phyloP scores from a whole-genome alignment of 1,139 yeast genomes.

The Chernovozyma aurita region DNA sequence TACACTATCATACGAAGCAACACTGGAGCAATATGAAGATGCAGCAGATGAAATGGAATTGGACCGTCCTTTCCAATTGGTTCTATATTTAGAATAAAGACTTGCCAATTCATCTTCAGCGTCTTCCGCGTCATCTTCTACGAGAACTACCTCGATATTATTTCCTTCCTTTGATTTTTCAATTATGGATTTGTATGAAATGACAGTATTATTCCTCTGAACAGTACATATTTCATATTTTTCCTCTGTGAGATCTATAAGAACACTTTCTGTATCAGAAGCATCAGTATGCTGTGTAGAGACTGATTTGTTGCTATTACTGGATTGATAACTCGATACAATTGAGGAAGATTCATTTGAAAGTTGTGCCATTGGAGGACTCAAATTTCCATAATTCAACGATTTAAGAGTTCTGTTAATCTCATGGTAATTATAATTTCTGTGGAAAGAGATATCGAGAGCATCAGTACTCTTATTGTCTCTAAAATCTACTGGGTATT shows the following conservation, averaged over 20 bases:
- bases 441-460: not conserved
- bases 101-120: conserved; percentile 33
- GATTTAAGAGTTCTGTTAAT: conserved; percentile 6
- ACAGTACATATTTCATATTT: conserved; percentile 33
- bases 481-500: conserved; percentile 40
- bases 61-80: conserved; percentile 25
- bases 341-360: conserved; percentile 13
- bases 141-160: conserved; percentile 44
- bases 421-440: conserved; percentile 4
- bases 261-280: conserved; percentile 35
- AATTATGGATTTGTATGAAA: conserved; percentile 36
- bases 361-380: not conserved
- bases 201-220: conserved; percentile 30
- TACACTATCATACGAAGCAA: conserved; percentile 17
- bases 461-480: conserved; percentile 12
- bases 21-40: conserved; percentile 12
- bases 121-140: conserved; percentile 32
- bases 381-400: conserved; percentile 1
- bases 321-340: conserved; percentile 28
- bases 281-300: conserved; percentile 15
- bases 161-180: conserved; percentile 39
- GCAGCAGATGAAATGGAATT: conserved; percentile 12
- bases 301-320: conserved; percentile 20
- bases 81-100: conserved; percentile 42
- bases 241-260: conserved; percentile 43